Percentiles rank a stretch among this genome's conserved stretches.
These are phyloP conservation scores for Chrysanthemum seticuspe DNA, from an alignment of 129 eudicot species.

Conservation along the genomic window DNA sequence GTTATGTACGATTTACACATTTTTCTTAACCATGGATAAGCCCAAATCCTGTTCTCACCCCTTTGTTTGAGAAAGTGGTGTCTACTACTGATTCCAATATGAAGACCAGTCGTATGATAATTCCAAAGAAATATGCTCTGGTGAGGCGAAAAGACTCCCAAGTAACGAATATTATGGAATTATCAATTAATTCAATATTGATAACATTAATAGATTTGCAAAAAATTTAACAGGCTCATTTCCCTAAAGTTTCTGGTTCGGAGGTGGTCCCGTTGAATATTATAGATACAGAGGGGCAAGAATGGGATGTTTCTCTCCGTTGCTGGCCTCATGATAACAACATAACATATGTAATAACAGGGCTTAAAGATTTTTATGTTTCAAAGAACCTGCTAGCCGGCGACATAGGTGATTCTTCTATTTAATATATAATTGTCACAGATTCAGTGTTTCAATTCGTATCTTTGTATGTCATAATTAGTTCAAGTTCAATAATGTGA, in stretches of 20 bases:
- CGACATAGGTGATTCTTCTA: conserved; percentile 42
- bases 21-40: conserved; percentile 44
- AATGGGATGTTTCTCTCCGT: conserved; percentile 42
- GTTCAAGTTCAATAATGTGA: background rate
- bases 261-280: conserved; percentile 31
- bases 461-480: too few relatives aligned
- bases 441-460: background rate
- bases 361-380: conserved; percentile 45
- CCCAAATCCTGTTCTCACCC: conserved; percentile 29
- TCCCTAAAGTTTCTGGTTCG: conserved; percentile 39
- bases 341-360: conserved; percentile 49
- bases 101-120: conserved; percentile 38
- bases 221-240: conserved; percentile 37
- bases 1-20: background rate
- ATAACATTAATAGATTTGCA: background rate
- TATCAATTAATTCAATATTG: background rate
- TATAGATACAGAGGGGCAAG: conserved; percentile 50
- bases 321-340: conserved; percentile 32
- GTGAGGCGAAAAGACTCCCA: conserved; percentile 31
- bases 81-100: conserved; percentile 43
- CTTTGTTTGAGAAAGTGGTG: conserved; percentile 47
- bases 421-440: background rate
- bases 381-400: conserved; percentile 49
- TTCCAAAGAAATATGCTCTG: conserved; percentile 52
- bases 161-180: background rate